Conservation (phyloP, 441 rosid species). For the Corymbia citriodora region DNA sequence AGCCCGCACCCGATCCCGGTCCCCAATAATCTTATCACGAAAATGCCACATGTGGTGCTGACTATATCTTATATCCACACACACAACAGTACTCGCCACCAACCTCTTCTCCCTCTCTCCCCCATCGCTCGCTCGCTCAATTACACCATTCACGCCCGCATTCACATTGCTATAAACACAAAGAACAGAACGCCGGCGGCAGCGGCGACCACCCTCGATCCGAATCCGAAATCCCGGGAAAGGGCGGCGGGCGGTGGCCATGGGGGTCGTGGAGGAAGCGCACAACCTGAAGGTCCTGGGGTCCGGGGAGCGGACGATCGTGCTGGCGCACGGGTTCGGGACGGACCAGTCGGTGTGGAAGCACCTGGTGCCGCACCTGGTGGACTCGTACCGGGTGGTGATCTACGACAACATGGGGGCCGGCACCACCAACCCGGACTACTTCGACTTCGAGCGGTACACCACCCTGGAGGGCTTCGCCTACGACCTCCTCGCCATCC, state of each 20-base stretch:
- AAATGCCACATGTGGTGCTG: constrained; percentile 7
- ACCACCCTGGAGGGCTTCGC: constrained; percentile 72
- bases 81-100: background rate
- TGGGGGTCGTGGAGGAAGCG: constrained; percentile 51
- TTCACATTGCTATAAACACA: background rate
- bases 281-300: constrained; percentile 34
- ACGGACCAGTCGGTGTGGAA: constrained; percentile 96
- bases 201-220: background rate
- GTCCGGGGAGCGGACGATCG: constrained; percentile 51
- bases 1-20: background rate
- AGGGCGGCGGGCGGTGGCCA: background rate
- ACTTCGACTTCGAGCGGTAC: constrained; percentile 76
- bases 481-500: constrained; percentile 67
- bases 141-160: background rate
- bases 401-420: constrained; percentile 92
- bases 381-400: constrained; percentile 57
- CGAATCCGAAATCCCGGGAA: background rate
- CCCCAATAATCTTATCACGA: background rate
- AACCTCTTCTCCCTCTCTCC: background rate
- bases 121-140: background rate
- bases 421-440: constrained; percentile 89
- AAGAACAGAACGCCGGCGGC: too few species aligned
- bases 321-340: constrained; percentile 87
- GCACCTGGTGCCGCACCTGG: constrained; percentile 79
- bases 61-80: background rate